A percentile compares a stretch with the other conserved stretches of the same genome.
Conservation (phyloP, 345 rosid species). For the Salix dunnii region DNA sequence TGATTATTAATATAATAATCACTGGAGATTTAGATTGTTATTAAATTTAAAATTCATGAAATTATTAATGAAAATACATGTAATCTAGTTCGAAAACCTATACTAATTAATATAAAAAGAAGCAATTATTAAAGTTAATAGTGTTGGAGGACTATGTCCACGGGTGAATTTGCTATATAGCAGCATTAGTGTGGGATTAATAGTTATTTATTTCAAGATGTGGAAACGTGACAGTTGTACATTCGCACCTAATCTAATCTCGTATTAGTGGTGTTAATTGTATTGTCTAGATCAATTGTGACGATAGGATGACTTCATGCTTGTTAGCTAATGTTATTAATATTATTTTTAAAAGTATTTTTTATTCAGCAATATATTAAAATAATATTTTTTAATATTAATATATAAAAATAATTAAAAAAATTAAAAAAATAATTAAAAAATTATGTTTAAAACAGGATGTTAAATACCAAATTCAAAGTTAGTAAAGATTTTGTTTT, state of each 20-base stretch:
- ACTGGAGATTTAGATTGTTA: rapidly evolving
- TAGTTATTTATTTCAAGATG: background rate
- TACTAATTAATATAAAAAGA: too few relatives aligned
- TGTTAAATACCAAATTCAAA: too few relatives aligned
- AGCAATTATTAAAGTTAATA: constrained; percentile 28
- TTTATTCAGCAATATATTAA: too few relatives aligned
- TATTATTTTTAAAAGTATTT: too few relatives aligned
- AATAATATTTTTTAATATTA: too few relatives aligned
- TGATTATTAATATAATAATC: too few relatives aligned
- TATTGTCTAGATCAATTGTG: background rate
- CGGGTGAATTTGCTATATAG: background rate
- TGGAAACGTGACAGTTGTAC: background rate
- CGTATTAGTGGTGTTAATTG: background rate
- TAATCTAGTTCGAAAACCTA: rapidly evolving
- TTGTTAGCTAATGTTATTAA: too few relatives aligned
- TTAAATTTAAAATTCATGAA: too few relatives aligned
- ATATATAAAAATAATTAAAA: too few relatives aligned
- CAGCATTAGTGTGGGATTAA: background rate
- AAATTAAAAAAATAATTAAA: too few relatives aligned
- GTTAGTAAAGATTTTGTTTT: background rate
- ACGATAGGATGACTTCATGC: constrained; percentile 16
- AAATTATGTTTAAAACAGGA: too few relatives aligned
- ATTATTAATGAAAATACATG: too few relatives aligned
- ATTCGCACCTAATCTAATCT: constrained; percentile 1
- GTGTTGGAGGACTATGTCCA: constrained; percentile 34